Evolutionary conservation across 768 basidiomycete genomes (phyloP), one percentile per base, ranked within the genome.

Genomic region (Leccinum obscurum): DNA sequence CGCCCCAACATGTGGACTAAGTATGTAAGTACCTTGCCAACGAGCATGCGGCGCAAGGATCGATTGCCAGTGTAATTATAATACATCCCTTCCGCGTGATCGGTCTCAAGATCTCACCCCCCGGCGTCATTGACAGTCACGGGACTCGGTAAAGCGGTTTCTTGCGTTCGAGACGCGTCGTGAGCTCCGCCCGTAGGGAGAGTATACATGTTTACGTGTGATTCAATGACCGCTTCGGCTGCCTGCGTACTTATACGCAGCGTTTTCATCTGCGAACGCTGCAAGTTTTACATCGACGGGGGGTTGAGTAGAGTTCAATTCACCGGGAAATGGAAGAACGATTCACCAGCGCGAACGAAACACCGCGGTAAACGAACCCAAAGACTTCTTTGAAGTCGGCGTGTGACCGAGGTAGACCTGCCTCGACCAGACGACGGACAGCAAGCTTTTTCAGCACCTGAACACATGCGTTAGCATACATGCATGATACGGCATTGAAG

Each of bases 311-410:
- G n/a, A 8, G 26, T 11, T 14, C 39, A 13, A 9, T 9, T 4
- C 39, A 46, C 17, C 52, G 15, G 11, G 28, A 10, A 20, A 14
- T 14, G 14, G 13, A 22, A 50, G 48, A 51, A 46, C 6, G 30
- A 69, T 77, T 22, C 50, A 81, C 80, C 44, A 81, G 62, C 10
- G 79, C 76, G 64, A 80, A 81, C 37, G 67, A 58, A 7, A 74
- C 70, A 1, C 79, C 80, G 17, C 75, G 73, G 58, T 78, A 79
- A n/a, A 76, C 73, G 49, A 68, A 74, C 20, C 75, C 72, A 35
- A 72, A 80, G 7, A 78, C 52, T 1, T 80, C 78, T 52, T 74
- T 75, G 70, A 80, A 80, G 26, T 78, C 79, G 4, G 66, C 51
- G 41, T 81, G 76, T 0, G 70, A 66, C 49, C 77, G 79, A 1